Base-by-base conservation (phyloP, 495 filamentous ascomycete genomes). In the Penicillium ucsense region DNA sequence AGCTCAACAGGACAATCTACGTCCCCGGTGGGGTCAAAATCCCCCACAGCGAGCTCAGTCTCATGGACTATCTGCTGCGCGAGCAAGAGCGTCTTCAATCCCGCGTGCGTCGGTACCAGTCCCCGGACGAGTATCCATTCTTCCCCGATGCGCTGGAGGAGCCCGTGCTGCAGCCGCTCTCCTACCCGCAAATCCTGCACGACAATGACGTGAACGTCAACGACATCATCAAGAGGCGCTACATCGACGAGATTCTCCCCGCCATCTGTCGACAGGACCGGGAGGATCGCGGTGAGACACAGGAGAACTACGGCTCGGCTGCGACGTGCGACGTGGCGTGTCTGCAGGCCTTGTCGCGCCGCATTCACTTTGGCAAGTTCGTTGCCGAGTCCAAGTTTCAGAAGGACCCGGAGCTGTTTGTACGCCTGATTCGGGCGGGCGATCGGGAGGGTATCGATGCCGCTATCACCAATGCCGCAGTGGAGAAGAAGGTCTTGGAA, bases 341-440 rank as follows among this genome's bases (percentile, higher is more conserved):
- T 59, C 70, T 99, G 43, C 94, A 99, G 71, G 87, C 94, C 10
- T 72, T 99, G 8, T 95, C 89, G 38, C 76, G 90, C 11, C 76
- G 94, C 41, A 88, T 99, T 51, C 94, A 99, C 65, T 99, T 96
- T 67, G 94, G 94, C 47, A 99, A 95, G 73, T 96, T 96, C 59
- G 94, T 99, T 4, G 94, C 94, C 8, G 94, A 99, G 73, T 83
- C 86, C n/a, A 99, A 99, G 74, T 99, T 96, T 65, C 79, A 76
- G 56, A 80, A 85, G 48, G 88, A 95, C 55, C 78, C 82, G 31
- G 87, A 91, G 55, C 71, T 61, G 46, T 97, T 89, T 64, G 87
- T 88, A 1, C 63, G 69, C 45, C 62, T 96, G 68, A 96, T 99
- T 64, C 79, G 79, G 55, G 81, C 76, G 8, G 81, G 73, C 44